phyloP scores from a whole-genome alignment of 78 protist genomes.

The Parvularia atlantis region DNA sequence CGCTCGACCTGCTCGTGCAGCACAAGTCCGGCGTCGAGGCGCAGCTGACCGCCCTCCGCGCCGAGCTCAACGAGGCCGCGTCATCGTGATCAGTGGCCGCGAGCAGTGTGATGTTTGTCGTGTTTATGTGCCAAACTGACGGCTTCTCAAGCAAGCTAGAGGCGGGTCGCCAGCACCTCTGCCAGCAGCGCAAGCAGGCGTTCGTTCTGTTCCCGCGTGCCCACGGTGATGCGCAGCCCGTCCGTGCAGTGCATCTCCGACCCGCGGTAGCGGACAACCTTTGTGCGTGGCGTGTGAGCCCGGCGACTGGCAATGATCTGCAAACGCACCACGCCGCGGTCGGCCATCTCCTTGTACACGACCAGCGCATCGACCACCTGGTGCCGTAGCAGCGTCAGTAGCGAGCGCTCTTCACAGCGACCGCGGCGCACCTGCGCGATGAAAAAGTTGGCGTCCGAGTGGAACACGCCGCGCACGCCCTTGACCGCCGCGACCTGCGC shows the following conservation, averaged over 20 bases:
- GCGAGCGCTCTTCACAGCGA: neutral
- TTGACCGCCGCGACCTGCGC: neutral
- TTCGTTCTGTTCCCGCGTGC: constrained; percentile 17
- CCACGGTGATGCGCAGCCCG: constrained; percentile 23
- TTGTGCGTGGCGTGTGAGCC: neutral
- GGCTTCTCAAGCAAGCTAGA: no score
- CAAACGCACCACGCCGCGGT: neutral
- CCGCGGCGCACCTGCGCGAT: neutral
- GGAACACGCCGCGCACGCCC: constrained; percentile 2
- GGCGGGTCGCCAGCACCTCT: no score
- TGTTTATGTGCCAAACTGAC: no score
- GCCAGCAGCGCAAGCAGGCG: no score
- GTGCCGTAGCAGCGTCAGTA: neutral
- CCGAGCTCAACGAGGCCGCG: no score
- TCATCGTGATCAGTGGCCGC: no score
- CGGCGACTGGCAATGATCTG: neutral
- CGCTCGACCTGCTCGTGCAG: no score
- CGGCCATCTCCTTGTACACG: neutral
- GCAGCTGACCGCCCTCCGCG: no score
- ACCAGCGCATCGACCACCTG: no score
- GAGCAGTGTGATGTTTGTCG: no score
- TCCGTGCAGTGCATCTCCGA: constrained; percentile 12
- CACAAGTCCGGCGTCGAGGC: no score
- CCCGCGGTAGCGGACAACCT: constrained; percentile 28
- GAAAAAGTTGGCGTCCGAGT: constrained; percentile 31